A percentile compares a stretch with the other conserved stretches of the same genome.
Conservation (phyloP, 2,329 filamentous ascomycete genomes). For the Pleochaeta shiraiana region DNA sequence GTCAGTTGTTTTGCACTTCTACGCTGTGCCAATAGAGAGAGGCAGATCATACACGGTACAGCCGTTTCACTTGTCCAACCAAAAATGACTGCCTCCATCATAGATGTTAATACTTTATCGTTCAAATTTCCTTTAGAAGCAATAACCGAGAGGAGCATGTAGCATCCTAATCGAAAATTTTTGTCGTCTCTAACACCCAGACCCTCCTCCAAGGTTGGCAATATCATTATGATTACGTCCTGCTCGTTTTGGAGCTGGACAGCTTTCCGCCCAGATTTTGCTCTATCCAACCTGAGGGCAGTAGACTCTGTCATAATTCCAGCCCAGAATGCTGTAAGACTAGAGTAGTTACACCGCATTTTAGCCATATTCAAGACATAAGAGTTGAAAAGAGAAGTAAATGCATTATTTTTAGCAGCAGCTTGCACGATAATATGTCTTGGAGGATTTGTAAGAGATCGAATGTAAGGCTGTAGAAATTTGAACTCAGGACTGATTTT, state of each 20-base stretch:
- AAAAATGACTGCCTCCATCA: constrained; percentile 73
- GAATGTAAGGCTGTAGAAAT: constrained; percentile 72
- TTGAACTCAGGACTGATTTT: constrained; percentile 53
- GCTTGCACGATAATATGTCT: constrained; percentile 67
- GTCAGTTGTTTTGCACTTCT: constrained; percentile 49
- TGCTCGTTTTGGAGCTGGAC: constrained; percentile 67
- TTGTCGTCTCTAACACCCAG: constrained; percentile 54
- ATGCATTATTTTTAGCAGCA: constrained; percentile 53
- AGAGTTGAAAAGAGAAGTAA: constrained; percentile 55
- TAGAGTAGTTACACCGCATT: constrained; percentile 49
- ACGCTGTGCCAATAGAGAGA: constrained; percentile 65
- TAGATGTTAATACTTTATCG: constrained; percentile 56
- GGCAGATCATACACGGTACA: constrained; percentile 51
- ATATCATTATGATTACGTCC: constrained; percentile 44
- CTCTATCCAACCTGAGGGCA: constrained; percentile 57
- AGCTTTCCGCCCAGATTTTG: constrained; percentile 51
- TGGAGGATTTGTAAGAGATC: constrained; percentile 52
- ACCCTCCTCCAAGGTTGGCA: constrained; percentile 53
- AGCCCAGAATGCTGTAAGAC: constrained; percentile 76
- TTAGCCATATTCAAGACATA: constrained; percentile 58
- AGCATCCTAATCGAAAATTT: constrained; percentile 66
- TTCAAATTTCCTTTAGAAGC: constrained; percentile 63
- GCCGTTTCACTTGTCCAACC: constrained; percentile 58
- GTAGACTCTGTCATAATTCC: constrained; percentile 70
- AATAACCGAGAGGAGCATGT: constrained; percentile 75